These are phyloP conservation scores for Paecilomyces sp. DNA, from an alignment of 2,329 filamentous ascomycete species.

Conservation along the genomic window DNA sequence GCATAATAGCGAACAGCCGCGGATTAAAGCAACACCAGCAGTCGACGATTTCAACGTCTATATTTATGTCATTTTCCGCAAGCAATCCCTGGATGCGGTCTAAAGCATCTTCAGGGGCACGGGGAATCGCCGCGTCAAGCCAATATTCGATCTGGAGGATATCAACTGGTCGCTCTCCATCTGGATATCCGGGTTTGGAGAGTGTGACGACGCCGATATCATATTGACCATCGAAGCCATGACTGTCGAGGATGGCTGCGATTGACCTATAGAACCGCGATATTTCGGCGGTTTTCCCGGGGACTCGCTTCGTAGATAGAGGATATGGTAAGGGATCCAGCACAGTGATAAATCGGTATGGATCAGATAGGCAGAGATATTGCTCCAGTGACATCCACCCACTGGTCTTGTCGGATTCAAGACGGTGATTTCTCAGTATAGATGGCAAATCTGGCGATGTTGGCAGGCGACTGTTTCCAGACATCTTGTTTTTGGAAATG, in stretches of 20 bases:
- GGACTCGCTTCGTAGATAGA: background rate
- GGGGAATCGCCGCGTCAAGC: background rate
- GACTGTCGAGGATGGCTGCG: too few relatives aligned
- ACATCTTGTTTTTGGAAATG: too few relatives aligned
- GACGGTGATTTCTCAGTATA: background rate
- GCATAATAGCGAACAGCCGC: background rate
- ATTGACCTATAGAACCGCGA: background rate
- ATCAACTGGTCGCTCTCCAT: background rate
- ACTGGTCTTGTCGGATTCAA: background rate
- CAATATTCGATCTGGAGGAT: background rate
- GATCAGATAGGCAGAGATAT: background rate
- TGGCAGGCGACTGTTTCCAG: too few relatives aligned
- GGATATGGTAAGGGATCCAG: background rate
- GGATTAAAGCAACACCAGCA: background rate
- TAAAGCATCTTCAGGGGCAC: background rate
- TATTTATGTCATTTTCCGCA: background rate
- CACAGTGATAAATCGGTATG: background rate
- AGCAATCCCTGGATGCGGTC: background rate
- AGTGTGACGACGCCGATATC: too few relatives aligned
- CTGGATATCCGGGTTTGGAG: background rate
- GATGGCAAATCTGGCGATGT: too few relatives aligned
- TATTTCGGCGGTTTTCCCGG: background rate
- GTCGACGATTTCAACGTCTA: background rate
- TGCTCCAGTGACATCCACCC: background rate
- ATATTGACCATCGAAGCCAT: too few relatives aligned